These are phyloP conservation scores for Cyphellophora attinorum DNA, from an alignment of 2,329 filamentous ascomycete genomes.

Conservation along the genomic window DNA sequence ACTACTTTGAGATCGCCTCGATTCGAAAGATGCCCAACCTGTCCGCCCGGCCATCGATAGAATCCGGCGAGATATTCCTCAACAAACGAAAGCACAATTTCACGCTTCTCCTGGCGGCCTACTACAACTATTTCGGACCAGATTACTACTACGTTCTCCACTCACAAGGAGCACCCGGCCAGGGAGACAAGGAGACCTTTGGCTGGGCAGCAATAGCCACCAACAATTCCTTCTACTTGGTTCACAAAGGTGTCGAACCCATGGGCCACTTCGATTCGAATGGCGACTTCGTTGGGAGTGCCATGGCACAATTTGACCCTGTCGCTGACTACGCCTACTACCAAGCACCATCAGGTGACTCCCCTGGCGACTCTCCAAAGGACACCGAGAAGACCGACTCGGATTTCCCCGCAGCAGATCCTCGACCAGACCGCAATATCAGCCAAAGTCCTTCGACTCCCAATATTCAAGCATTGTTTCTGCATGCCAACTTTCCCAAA, in stretches of 20 bases:
- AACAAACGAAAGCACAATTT: slow-evolving; percentile 32
- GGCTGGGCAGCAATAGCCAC: slow-evolving; percentile 33
- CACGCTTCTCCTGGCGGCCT: slow-evolving; percentile 36
- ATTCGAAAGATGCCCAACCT: slow-evolving; percentile 24
- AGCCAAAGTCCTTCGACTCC: neutral
- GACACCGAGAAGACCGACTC: slow-evolving; percentile 16
- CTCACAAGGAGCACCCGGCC: slow-evolving; percentile 36
- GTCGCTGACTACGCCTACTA: slow-evolving; percentile 20
- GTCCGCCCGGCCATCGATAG: slow-evolving; percentile 26
- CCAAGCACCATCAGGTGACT: slow-evolving; percentile 8
- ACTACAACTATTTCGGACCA: slow-evolving; percentile 41
- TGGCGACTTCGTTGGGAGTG: slow-evolving; percentile 5
- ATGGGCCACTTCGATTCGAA: slow-evolving; percentile 18
- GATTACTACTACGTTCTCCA: slow-evolving; percentile 36
- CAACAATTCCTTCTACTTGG: slow-evolving; percentile 31
- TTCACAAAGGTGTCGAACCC: slow-evolving; percentile 26
- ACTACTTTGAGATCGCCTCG: slow-evolving; percentile 31
- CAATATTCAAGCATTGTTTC: slow-evolving; percentile 25
- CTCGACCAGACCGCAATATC: neutral
- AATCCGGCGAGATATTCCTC: slow-evolving; percentile 37
- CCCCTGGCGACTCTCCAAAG: slow-evolving; percentile 20
- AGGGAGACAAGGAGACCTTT: slow-evolving; percentile 45
- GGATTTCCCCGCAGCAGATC: slow-evolving; percentile 1
- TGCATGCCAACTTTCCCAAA: slow-evolving; percentile 32
- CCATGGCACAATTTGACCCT: slow-evolving; percentile 30